A percentile compares a stretch with the other conserved stretches of the same genome.
Conservation (phyloP, 2,329 filamentous ascomycete species). For the Geosmithia putterillii region DNA sequence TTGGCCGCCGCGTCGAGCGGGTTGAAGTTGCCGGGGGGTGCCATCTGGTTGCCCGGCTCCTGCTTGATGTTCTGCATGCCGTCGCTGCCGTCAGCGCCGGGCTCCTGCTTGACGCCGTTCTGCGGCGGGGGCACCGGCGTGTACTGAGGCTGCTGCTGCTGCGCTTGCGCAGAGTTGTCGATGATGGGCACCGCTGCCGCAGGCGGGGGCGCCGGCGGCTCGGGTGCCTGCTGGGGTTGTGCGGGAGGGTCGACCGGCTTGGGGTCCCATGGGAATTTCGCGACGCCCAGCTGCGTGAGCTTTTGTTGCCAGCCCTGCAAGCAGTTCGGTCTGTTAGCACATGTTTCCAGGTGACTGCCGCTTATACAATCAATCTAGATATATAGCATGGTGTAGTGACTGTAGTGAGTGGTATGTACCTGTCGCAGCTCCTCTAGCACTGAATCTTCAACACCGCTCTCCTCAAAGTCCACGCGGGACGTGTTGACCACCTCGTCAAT, state of each 20-base stretch:
- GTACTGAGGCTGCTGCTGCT: slow-evolving; percentile 12
- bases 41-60: slow-evolving; percentile 23
- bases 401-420: slow-evolving; percentile 35
- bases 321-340: slow-evolving; percentile 9
- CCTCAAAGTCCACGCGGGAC: slow-evolving; percentile 91
- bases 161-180: slow-evolving; percentile 14
- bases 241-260: slow-evolving; percentile 53
- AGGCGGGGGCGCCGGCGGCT: slow-evolving; percentile 12
- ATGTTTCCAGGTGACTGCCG: background rate
- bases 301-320: slow-evolving; percentile 86
- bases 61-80: slow-evolving; percentile 28
- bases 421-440: slow-evolving; percentile 78
- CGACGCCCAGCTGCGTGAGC: slow-evolving; percentile 72
- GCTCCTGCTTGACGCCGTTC: slow-evolving; percentile 31
- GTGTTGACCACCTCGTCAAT: slow-evolving; percentile 82
- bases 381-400: background rate
- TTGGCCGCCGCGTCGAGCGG: slow-evolving; percentile 16
- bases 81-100: slow-evolving; percentile 30
- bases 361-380: too few relatives aligned
- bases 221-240: slow-evolving; percentile 14
- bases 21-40: slow-evolving; percentile 18
- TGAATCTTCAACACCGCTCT: slow-evolving; percentile 79
- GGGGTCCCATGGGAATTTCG: slow-evolving; percentile 91
- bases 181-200: too few relatives aligned
- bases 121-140: too few relatives aligned